phyloP scores from a whole-genome alignment of 1,139 yeast genomes.

The Protomyces inundatus region DNA sequence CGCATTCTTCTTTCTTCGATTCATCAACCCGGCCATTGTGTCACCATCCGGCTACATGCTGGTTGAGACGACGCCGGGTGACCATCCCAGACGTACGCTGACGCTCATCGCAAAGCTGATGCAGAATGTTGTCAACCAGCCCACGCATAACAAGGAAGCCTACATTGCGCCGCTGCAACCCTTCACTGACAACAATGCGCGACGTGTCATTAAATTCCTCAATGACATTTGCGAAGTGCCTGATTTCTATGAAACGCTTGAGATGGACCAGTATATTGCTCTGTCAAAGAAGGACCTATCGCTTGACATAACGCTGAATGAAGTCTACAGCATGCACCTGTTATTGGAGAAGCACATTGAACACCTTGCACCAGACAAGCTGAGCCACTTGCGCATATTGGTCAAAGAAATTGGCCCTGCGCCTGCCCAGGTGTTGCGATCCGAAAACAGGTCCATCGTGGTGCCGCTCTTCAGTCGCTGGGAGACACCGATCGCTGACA shows the following conservation, averaged over 20 bases:
- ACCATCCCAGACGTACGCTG: slow-evolving; percentile 60
- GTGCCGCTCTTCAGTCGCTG: slow-evolving; percentile 41
- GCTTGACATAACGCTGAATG: slow-evolving; percentile 41
- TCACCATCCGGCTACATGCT: slow-evolving; percentile 70
- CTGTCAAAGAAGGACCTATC: slow-evolving; percentile 40
- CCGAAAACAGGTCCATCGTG: slow-evolving; percentile 39
- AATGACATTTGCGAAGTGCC: slow-evolving; percentile 44
- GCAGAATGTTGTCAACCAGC: slow-evolving; percentile 75
- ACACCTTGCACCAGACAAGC: slow-evolving; percentile 25
- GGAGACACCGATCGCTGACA: slow-evolving; percentile 41
- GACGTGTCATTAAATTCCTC: slow-evolving; percentile 39
- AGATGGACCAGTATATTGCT: slow-evolving; percentile 44
- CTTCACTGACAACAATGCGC: slow-evolving; percentile 39
- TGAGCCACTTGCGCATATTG: slow-evolving; percentile 37
- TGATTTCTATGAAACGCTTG: slow-evolving; percentile 44
- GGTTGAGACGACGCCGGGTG: slow-evolving; percentile 40
- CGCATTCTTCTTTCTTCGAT: slow-evolving; percentile 76
- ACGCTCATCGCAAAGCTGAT: slow-evolving; percentile 78
- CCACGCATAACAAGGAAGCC: slow-evolving; percentile 43
- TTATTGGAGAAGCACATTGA: slow-evolving; percentile 39
- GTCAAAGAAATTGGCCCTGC: slow-evolving; percentile 39
- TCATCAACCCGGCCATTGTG: slow-evolving; percentile 86
- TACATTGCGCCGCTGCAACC: slow-evolving; percentile 39
- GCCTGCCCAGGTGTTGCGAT: slow-evolving; percentile 39
- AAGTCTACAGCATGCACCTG: slow-evolving; percentile 42